These are phyloP conservation scores for Leccinum subgranulosum DNA, from an alignment of 768 basidiomycete species.

Conservation along the genomic window DNA sequence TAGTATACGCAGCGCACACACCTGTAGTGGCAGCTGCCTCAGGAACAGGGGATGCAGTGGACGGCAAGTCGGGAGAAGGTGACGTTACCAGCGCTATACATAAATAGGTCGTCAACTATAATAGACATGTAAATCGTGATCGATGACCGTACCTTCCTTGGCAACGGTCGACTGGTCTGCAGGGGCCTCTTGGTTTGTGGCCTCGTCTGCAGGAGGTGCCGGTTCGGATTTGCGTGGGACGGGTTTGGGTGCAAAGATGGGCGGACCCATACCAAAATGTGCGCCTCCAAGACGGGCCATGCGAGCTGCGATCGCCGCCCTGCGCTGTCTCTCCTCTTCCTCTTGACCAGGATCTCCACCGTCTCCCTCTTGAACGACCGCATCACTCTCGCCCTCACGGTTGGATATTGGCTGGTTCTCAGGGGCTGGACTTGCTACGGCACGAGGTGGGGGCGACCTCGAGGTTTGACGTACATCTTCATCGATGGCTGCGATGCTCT, in stretches of 20 bases:
- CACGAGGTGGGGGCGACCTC: slow-evolving; percentile 36
- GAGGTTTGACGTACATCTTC: slow-evolving; percentile 25
- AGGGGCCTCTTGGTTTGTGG: slow-evolving; percentile 19
- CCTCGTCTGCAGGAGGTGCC: slow-evolving; percentile 16
- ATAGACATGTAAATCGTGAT: not conserved
- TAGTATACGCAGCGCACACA: not conserved
- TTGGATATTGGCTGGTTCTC: slow-evolving; percentile 13
- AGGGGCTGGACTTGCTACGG: slow-evolving; percentile 11
- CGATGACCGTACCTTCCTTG: slow-evolving; percentile 18
- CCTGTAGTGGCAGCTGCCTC: slow-evolving; percentile 15
- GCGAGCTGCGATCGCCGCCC: slow-evolving; percentile 85
- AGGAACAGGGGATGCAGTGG: not conserved
- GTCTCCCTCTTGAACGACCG: slow-evolving; percentile 19
- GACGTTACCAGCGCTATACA: slow-evolving; percentile 12
- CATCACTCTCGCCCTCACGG: slow-evolving; percentile 33
- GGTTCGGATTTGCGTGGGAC: slow-evolving; percentile 31
- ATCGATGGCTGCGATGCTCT: slow-evolving; percentile 15
- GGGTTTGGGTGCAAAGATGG: slow-evolving; percentile 62
- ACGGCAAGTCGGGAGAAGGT: slow-evolving; percentile 11
- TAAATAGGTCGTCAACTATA: slow-evolving; percentile 4
- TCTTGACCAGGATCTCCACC: slow-evolving; percentile 46
- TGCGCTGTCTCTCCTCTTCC: slow-evolving; percentile 68
- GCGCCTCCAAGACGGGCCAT: slow-evolving; percentile 93
- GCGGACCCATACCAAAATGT: slow-evolving; percentile 74
- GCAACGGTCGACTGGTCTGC: slow-evolving; percentile 4